These are phyloP conservation scores for Termitomyces sp. DNA, from an alignment of 768 basidiomycete genomes.

Conservation along the genomic window DNA sequence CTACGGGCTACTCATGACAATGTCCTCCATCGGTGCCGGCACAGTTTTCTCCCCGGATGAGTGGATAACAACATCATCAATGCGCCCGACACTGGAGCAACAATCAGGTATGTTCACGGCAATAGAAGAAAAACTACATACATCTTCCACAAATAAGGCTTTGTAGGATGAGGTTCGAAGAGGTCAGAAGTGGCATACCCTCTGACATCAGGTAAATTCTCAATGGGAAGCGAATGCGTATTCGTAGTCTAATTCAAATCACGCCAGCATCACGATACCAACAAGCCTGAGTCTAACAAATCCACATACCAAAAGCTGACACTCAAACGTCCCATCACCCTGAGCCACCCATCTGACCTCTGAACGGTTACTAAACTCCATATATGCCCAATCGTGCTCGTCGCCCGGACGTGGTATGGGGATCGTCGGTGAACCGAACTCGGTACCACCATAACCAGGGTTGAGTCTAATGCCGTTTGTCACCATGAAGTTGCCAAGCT, in stretches of 20 bases:
- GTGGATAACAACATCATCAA: conserved; percentile 33
- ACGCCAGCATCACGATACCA: not conserved
- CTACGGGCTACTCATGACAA: conserved; percentile 16
- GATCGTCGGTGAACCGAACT: conserved; percentile 19
- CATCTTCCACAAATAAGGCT: conserved; percentile 30
- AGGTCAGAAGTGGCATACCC: conserved; percentile 35
- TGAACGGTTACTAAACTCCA: conserved; percentile 19
- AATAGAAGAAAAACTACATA: conserved; percentile 4
- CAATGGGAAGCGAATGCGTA: conserved; percentile 21
- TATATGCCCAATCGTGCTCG: conserved; percentile 25
- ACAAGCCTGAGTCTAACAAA: not conserved
- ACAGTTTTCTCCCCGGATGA: conserved; percentile 32
- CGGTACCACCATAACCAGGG: conserved; percentile 23
- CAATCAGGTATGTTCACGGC: not conserved
- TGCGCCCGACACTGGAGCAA: conserved; percentile 28
- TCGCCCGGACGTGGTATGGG: conserved; percentile 13
- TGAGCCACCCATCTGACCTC: conserved; percentile 28
- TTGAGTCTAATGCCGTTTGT: conserved; percentile 22
- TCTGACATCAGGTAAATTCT: conserved; percentile 27
- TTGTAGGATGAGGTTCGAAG: conserved; percentile 30
- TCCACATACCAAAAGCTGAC: conserved; percentile 28
- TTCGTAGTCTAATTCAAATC: conserved; percentile 17
- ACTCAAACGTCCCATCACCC: conserved; percentile 31
- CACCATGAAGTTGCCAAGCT: conserved; percentile 23
- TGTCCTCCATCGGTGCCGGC: conserved; percentile 26